phyloP scores from a whole-genome alignment of 345 rosid genomes.

The Sisymbrium altissimum region DNA sequence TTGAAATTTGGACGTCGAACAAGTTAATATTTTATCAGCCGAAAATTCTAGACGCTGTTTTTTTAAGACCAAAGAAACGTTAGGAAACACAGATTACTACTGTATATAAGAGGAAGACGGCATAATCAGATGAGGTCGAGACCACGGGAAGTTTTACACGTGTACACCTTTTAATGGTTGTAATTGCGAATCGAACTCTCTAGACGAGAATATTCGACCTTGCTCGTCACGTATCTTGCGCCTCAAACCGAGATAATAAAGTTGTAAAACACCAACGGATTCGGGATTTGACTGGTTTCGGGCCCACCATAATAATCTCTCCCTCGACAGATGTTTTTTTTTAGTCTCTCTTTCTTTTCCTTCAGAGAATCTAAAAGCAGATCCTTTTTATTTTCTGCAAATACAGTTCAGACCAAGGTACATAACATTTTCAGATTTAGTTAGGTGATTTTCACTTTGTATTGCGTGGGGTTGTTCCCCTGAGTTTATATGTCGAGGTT shows the following conservation, averaged over 20 bases:
- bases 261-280: neutral
- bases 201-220: neutral
- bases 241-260: neutral
- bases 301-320: neutral
- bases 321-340: neutral
- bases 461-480: too few relatives aligned
- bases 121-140: neutral
- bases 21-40: neutral
- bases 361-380: neutral
- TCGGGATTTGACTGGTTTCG: slow-evolving; percentile 4
- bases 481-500: too few relatives aligned
- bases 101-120: neutral
- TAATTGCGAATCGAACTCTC: neutral
- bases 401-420: neutral
- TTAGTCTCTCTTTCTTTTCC: neutral
- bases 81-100: neutral
- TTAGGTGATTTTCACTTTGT: too few relatives aligned
- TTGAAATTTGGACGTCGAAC: neutral
- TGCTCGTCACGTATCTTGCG: slow-evolving; percentile 15
- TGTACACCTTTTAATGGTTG: neutral
- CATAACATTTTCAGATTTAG: too few relatives aligned
- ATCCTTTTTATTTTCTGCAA: neutral
- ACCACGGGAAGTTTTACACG: neutral
- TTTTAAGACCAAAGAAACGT: neutral
- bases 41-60: neutral